Conservation (phyloP, 139 green algal species). For the Trebouxia sp. region DNA sequence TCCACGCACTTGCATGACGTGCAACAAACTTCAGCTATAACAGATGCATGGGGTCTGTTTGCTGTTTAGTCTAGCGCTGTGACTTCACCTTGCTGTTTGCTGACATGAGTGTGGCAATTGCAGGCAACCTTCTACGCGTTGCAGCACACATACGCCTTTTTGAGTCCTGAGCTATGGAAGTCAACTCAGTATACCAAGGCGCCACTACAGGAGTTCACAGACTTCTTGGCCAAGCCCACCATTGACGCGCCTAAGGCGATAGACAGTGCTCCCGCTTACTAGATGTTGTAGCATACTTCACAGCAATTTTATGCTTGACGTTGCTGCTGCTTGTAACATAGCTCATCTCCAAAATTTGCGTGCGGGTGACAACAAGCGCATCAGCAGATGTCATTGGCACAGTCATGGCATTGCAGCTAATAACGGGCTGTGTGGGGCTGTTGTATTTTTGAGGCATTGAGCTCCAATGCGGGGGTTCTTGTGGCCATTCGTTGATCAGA, state of each 20-base stretch:
- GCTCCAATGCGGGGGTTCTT: too few relatives aligned
- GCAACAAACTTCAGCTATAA: too few relatives aligned
- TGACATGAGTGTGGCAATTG: too few relatives aligned
- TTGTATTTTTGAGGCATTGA: too few relatives aligned
- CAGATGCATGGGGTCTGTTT: too few relatives aligned
- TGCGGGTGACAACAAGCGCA: not conserved
- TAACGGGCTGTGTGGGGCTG: not conserved
- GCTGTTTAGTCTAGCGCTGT: too few relatives aligned
- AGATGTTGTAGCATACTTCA: not conserved
- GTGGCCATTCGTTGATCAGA: too few relatives aligned
- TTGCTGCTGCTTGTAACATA: not conserved
- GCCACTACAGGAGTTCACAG: constrained; percentile 94
- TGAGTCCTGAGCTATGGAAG: constrained; percentile 97
- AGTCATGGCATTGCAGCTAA: too few relatives aligned
- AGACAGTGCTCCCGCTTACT: constrained; percentile 8
- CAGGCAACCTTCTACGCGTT: constrained; percentile 65
- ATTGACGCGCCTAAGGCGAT: constrained; percentile 42
- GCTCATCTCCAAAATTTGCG: not conserved
- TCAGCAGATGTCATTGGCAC: too few relatives aligned
- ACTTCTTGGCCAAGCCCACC: constrained; percentile 77
- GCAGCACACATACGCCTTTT: constrained; percentile 92
- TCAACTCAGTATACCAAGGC: constrained; percentile 92
- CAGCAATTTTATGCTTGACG: too few relatives aligned
- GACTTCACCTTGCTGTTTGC: too few relatives aligned
- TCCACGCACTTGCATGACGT: too few relatives aligned